Conservation (phyloP, 2,329 filamentous ascomycete genomes). For the Colletotrichum lindemuthianum region DNA sequence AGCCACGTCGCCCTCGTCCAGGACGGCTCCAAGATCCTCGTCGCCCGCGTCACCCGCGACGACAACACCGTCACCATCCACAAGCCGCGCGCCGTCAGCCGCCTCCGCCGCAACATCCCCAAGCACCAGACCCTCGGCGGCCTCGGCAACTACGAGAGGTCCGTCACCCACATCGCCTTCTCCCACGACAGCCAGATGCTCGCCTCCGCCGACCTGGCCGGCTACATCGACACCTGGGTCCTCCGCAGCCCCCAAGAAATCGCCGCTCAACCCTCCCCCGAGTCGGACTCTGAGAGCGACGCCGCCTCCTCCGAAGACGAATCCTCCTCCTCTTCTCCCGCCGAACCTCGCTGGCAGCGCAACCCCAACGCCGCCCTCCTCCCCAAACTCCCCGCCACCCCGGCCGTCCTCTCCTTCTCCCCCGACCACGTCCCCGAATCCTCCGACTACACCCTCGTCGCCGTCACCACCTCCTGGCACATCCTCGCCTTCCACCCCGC, state of each 20-base stretch:
- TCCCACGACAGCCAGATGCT: slow-evolving; percentile 83
- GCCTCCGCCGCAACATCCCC: slow-evolving; percentile 63
- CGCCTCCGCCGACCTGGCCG: slow-evolving; percentile 82
- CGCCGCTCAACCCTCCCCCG: slow-evolving; percentile 43
- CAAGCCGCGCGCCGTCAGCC: slow-evolving; percentile 56
- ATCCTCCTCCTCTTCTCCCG: slow-evolving; percentile 48
- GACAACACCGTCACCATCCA: slow-evolving; percentile 37
- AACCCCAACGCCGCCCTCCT: slow-evolving; percentile 77
- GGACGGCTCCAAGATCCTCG: slow-evolving; percentile 66
- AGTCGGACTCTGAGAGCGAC: slow-evolving; percentile 37
- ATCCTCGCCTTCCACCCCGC: slow-evolving; percentile 83
- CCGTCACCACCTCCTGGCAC: slow-evolving; percentile 66
- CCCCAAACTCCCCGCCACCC: slow-evolving; percentile 72
- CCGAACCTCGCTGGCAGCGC: slow-evolving; percentile 76
- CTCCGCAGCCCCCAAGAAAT: slow-evolving; percentile 49
- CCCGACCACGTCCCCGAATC: slow-evolving; percentile 53
- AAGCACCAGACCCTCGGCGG: slow-evolving; percentile 70
- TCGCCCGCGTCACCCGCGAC: slow-evolving; percentile 56
- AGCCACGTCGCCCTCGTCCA: slow-evolving; percentile 75
- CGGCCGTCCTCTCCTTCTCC: slow-evolving; percentile 76
- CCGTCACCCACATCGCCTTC: slow-evolving; percentile 79
- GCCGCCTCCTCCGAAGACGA: slow-evolving; percentile 52
- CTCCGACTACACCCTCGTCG: slow-evolving; percentile 61
- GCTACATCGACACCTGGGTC: slow-evolving; percentile 88
- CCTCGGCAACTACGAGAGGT: slow-evolving; percentile 80